Percentiles rank a stretch among this genome's conserved stretches.
These are phyloP conservation scores for Hymenoscyphus scutula DNA, from an alignment of 2,329 filamentous ascomycete species.

Conservation along the genomic window DNA sequence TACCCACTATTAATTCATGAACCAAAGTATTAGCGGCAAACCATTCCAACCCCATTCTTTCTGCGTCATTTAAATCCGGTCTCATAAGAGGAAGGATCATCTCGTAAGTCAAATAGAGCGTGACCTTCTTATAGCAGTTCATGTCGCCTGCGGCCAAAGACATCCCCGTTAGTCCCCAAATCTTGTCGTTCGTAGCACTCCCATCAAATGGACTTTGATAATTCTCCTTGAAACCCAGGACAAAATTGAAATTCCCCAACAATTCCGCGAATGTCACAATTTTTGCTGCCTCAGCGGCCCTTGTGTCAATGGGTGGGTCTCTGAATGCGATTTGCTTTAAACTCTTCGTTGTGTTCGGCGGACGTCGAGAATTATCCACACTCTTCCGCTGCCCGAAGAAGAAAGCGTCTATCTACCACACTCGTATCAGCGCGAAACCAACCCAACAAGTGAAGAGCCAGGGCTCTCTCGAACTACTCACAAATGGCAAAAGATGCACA, in stretches of 20 bases:
- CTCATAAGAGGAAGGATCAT: neutral
- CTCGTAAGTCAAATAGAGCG: neutral
- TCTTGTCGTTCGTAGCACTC: neutral
- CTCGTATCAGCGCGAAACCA: too few relatives aligned
- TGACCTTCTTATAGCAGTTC: neutral
- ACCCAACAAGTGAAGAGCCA: neutral
- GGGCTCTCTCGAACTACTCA: neutral
- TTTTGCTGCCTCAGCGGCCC: too few relatives aligned
- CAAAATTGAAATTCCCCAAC: neutral
- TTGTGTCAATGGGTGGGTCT: too few relatives aligned
- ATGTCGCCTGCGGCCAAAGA: neutral
- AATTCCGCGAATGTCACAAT: neutral
- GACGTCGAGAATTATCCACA: too few relatives aligned
- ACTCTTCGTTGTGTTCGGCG: too few relatives aligned
- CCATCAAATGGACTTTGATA: neutral
- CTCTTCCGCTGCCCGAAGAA: too few relatives aligned
- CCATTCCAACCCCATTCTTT: conserved; percentile 6
- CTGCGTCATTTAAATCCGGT: neutral
- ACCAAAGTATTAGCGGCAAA: conserved; percentile 3
- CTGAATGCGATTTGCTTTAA: too few relatives aligned
- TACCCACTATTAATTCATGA: conserved; percentile 9
- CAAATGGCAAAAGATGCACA: conserved; percentile 5
- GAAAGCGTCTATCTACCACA: too few relatives aligned
- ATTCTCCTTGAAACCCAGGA: neutral
- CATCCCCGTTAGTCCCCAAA: neutral